phyloP scores from a whole-genome alignment of 345 rosid species.

The Aurinia saxatilis region DNA sequence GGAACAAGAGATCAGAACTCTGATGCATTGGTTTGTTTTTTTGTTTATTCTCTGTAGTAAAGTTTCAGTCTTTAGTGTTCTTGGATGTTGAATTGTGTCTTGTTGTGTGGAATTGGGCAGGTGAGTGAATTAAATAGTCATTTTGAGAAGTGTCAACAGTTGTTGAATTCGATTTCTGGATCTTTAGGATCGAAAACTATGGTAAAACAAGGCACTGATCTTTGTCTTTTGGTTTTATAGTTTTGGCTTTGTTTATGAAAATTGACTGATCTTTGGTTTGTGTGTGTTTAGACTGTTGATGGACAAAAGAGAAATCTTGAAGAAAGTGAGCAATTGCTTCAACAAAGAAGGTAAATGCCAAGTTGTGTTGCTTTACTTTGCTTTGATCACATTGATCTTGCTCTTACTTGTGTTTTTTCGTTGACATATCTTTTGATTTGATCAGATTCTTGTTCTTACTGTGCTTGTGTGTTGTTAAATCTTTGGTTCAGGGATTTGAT shows the following conservation, averaged over 20 bases:
- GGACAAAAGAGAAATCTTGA: constrained; percentile 73
- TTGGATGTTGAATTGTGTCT: no score
- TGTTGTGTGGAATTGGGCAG: constrained; percentile 8
- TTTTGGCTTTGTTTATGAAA: background rate
- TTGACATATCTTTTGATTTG: no score
- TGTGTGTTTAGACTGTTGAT: constrained; percentile 58
- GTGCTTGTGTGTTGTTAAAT: background rate
- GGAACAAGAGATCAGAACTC: constrained; percentile 78
- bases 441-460: no score
- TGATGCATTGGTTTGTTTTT: constrained; percentile 66
- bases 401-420: no score
- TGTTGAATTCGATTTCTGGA: constrained; percentile 66
- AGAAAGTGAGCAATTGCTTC: constrained; percentile 61
- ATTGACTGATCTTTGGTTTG: background rate
- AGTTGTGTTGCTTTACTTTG: background rate
- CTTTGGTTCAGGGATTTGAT: constrained; percentile 53
- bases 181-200: constrained; percentile 55
- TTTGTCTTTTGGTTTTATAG: no score
- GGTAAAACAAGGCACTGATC: constrained; percentile 38
- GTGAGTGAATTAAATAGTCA: constrained; percentile 63
- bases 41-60: background rate
- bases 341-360: constrained; percentile 50
- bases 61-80: background rate
- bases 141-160: constrained; percentile 89
- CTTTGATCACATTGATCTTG: no score